Percentiles rank a stretch among this genome's conserved stretches.
phyloP scores from a whole-genome alignment of 2,329 filamentous ascomycete genomes.

The Epichloe aotearoae region DNA sequence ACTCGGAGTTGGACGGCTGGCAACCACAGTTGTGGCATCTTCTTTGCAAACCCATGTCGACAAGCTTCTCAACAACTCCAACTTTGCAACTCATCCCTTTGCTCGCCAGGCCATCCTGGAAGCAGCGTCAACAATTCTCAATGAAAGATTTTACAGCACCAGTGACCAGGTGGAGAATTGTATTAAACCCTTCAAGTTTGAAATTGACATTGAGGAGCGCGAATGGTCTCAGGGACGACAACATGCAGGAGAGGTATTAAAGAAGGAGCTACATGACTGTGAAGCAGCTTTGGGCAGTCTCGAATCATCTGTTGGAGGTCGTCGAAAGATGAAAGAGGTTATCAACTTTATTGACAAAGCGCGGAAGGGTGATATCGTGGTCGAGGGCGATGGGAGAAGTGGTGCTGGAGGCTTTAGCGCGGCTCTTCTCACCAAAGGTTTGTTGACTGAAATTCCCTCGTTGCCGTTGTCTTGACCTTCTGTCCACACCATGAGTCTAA shows the following conservation, averaged over 20 bases:
- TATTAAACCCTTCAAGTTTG: conserved; percentile 97
- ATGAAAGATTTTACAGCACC: conserved; percentile 91
- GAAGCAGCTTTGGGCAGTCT: conserved; percentile 64
- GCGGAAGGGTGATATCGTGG: conserved; percentile 66
- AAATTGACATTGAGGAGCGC: conserved; percentile 82
- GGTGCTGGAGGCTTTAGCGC: conserved; percentile 95
- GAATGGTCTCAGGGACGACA: conserved; percentile 83
- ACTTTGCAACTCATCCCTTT: conserved; percentile 82
- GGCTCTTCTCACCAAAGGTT: conserved; percentile 71
- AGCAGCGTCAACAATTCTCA: conserved; percentile 77
- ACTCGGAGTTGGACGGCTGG: conserved; percentile 80
- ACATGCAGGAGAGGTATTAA: conserved; percentile 68
- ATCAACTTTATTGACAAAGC: conserved; percentile 85
- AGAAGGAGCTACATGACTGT: conserved; percentile 74
- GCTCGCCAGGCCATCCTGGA: conserved; percentile 87
- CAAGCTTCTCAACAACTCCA: conserved; percentile 62
- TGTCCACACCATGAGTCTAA: neutral
- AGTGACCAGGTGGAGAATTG: conserved; percentile 98
- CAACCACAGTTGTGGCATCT: conserved; percentile 79
- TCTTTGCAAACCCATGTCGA: conserved; percentile 81
- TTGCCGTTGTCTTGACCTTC: neutral
- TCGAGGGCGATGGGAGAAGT: conserved; percentile 71
- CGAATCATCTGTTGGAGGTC: conserved; percentile 66
- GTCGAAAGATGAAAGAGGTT: conserved; percentile 77
- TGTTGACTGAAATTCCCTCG: conserved; percentile 11